Evolutionary conservation across 116 monocot genomes (phyloP), one percentile per base, ranked within the genome.

Genomic region (Iris pallida): DNA sequence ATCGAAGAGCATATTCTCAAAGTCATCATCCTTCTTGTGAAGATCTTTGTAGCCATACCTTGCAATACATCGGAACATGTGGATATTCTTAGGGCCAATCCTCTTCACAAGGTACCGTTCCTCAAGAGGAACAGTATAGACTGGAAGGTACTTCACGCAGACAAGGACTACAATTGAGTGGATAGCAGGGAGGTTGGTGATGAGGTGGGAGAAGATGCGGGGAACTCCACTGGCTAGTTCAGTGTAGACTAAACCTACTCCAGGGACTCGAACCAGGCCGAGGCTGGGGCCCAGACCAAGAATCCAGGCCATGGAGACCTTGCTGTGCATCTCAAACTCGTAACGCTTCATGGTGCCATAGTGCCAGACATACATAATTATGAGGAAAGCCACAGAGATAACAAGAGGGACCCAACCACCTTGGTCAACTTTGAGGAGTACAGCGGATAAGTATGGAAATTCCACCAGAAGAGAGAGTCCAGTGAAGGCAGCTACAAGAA

Each of bases 331-430:
- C 81, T 88, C 94, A 59, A 88, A 90, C 65, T 94, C 83, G 8
- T 94, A 94, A n/a, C 90, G 83, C 63, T 85, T 88, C 47, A 83
- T 68, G 4, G 88, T 86, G 41, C 87, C 83, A 40, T 87, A 94
- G 63, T 94, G 94, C 94, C 94, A 94, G 16, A 83, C 81, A 64
- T 81, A 90, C 94, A 94, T 94, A 66, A 90, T 75, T 57, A 79
- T 5, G 63, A 94, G 85, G 71, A 90, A 83, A 14, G 71, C 69
- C 1, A 68, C 76, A 5, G 94, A 88, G 4, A 94, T 82, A 45
- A 81, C 94, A 45, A 94, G 81, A 6, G 94, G 94, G 7, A 88
- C 88, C 94, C 94, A 94, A 0, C 94, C 94, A 54, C 94, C 94
- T 71, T 94, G 94, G 73, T 85, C 85, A 8, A 94, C 59, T 75